phyloP scores from a whole-genome alignment of 225 moss, liverwort and hornwort genomes.

The Bryoerythrophyllum caledonicum region DNA sequence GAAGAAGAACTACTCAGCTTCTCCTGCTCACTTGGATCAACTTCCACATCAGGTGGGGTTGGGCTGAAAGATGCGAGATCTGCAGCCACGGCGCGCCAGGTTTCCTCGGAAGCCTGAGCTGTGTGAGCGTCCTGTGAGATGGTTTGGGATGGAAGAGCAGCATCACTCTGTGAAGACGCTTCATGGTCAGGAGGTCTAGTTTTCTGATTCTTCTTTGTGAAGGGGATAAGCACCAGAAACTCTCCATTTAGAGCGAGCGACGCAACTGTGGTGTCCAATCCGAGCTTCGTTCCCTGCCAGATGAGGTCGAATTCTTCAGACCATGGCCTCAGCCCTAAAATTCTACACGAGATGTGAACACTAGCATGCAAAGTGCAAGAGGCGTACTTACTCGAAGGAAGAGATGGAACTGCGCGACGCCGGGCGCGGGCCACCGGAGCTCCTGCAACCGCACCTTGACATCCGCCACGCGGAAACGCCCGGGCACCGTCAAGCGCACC shows the following conservation, averaged over 20 bases:
- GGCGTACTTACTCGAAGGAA: constrained; percentile 56
- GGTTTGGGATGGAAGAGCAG: constrained; percentile 21
- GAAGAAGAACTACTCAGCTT: too few species aligned
- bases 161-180: constrained; percentile 24
- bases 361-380: neutral
- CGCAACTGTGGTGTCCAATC: constrained; percentile 43
- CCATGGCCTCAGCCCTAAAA: too few species aligned
- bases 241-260: constrained; percentile 55
- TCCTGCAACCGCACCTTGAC: constrained; percentile 70
- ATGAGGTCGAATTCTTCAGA: neutral
- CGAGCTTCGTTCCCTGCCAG: constrained; percentile 73
- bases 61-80: constrained; percentile 64
- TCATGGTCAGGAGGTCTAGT: neutral
- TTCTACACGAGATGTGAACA: neutral
- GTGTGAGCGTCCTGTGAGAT: constrained; percentile 26
- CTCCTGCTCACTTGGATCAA: constrained; percentile 21
- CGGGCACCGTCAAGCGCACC: constrained; percentile 47
- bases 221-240: constrained; percentile 78
- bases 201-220: constrained; percentile 60
- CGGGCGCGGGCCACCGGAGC: constrained; percentile 55
- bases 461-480: constrained; percentile 46
- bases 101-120: constrained; percentile 53
- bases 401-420: constrained; percentile 62
- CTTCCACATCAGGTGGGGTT: constrained; percentile 12
- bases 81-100: constrained; percentile 74